A percentile compares a stretch with the other conserved stretches of the same genome.
These are phyloP conservation scores for Umbelopsis sp. DNA, from an alignment of 192 early-diverging fungal genomes.

Conservation along the genomic window DNA sequence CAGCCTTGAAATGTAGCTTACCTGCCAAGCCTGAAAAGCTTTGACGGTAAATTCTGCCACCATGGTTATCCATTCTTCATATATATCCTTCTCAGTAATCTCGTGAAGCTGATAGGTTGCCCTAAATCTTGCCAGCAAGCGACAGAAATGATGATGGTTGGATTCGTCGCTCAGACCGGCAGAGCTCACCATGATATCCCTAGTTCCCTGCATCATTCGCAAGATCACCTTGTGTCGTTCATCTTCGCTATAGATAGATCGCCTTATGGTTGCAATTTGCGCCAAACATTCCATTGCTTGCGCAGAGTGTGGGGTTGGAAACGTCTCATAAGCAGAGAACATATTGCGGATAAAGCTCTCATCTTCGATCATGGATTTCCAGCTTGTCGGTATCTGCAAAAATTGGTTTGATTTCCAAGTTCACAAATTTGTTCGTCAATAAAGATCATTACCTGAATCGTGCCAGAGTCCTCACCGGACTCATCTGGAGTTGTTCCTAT, in stretches of 20 bases:
- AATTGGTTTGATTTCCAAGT: not conserved
- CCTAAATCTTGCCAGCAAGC: slow-evolving; percentile 81
- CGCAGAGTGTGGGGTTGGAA: slow-evolving; percentile 57
- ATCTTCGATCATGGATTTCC: slow-evolving; percentile 77
- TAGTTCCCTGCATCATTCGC: slow-evolving; percentile 69
- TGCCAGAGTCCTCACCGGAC: slow-evolving; percentile 75
- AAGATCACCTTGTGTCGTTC: slow-evolving; percentile 69
- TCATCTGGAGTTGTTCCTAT: slow-evolving; percentile 80
- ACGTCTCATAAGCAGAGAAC: slow-evolving; percentile 67
- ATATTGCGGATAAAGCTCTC: slow-evolving; percentile 70
- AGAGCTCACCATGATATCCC: slow-evolving; percentile 62
- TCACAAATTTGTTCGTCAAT: not conserved
- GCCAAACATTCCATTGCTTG: slow-evolving; percentile 83
- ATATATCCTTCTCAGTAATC: slow-evolving; percentile 73
- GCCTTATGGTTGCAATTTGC: slow-evolving; percentile 76
- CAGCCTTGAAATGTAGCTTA: slow-evolving; percentile 25
- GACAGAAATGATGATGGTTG: slow-evolving; percentile 87
- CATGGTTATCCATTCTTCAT: slow-evolving; percentile 66
- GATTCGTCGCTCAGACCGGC: slow-evolving; percentile 71
- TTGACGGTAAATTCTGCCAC: slow-evolving; percentile 67
- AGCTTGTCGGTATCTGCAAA: slow-evolving; percentile 74
- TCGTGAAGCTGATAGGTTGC: slow-evolving; percentile 80
- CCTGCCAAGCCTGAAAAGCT: slow-evolving; percentile 66
- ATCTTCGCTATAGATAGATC: slow-evolving; percentile 85
- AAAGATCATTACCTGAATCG: slow-evolving; percentile 52